phyloP scores from a whole-genome alignment of 805 yeast species.

The Sporopachydermia lactativora region DNA sequence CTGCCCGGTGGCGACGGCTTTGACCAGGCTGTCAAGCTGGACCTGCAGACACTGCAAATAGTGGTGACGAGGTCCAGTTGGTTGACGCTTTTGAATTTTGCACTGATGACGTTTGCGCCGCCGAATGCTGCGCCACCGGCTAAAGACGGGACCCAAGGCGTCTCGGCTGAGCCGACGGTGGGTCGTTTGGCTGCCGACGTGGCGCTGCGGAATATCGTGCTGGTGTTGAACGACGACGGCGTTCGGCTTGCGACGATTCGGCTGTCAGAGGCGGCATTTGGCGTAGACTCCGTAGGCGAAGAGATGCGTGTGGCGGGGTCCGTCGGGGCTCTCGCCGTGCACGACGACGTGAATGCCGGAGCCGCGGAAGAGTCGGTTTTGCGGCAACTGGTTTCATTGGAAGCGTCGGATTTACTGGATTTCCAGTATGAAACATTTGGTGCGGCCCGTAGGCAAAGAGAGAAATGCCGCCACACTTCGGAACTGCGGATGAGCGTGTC shows the following conservation, averaged over 20 bases:
- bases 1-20: constrained; percentile 23
- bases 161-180: constrained; percentile 6
- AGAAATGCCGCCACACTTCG: not conserved
- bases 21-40: constrained; percentile 63
- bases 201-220: constrained; percentile 54
- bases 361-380: constrained; percentile 43
- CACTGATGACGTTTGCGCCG: constrained; percentile 76
- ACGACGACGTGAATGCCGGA: constrained; percentile 61
- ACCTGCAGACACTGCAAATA: constrained; percentile 65
- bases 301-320: constrained; percentile 57
- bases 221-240: constrained; percentile 74
- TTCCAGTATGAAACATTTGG: constrained; percentile 75
- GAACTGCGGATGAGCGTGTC: not conserved
- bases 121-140: constrained; percentile 42
- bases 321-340: constrained; percentile 65
- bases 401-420: constrained; percentile 71
- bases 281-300: constrained; percentile 57
- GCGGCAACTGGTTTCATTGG: constrained; percentile 60
- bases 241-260: constrained; percentile 66
- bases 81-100: constrained; percentile 65
- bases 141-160: constrained; percentile 2
- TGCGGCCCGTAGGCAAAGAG: too few relatives aligned
- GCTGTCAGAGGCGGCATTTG: constrained; percentile 58
- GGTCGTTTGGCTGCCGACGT: constrained; percentile 45
- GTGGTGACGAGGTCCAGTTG: constrained; percentile 67